Base-by-base conservation (phyloP, 129 eudicot genomes). In the Chrysanthemum lavandulifolium region DNA sequence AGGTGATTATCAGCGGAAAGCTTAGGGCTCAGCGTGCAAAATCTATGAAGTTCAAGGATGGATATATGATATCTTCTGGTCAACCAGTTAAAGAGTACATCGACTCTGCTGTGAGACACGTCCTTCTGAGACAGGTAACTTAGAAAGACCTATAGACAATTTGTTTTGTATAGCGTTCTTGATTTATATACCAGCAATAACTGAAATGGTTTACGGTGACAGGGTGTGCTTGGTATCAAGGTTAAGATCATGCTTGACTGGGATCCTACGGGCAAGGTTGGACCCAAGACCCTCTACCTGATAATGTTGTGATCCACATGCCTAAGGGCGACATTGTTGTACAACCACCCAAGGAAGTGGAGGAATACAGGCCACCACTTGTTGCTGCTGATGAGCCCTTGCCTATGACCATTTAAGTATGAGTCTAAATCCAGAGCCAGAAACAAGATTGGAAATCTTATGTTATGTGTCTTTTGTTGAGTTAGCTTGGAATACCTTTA, bases 41-140 rank as follows among this genome's bases (percentile, higher is more conserved):
- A 29, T 80, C 94, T 11, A 87, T 87, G 94, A 87, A 87, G 70
- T 87, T 87, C 58, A 87, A 84, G 87, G 94, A 87, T 53, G 94
- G 94, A 1, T 87, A 84, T 79, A 87, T 87, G 94, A 82, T 87
- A 2, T 84, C 89, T 1, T 87, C 94, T 13, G 94, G 94, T 74
- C 89, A 87, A 57, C 94, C 94, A 1, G 94, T 84, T 8, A 82
- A 82, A 51, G 89, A 87, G 74, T 87, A 87, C 60, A 87, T 87
- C 0, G 89, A 82, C 80, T 82, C 94, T 23, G 94, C 94, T 71
- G 94, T 87, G 14, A 80, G 94, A 48, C 89, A 87, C 14, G 89
- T 87, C 13, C 89, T 87, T 62, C 85, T 87, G 13, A 82, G 94
- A 74, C 93, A 87, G 93, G 93, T 84, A 4, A 33, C 1, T 49